A percentile compares a stretch with the other conserved stretches of the same genome.
Evolutionary conservation across 2,329 filamentous ascomycete genomes (phyloP).

Genomic region (Botrytis hyacinthi): DNA sequence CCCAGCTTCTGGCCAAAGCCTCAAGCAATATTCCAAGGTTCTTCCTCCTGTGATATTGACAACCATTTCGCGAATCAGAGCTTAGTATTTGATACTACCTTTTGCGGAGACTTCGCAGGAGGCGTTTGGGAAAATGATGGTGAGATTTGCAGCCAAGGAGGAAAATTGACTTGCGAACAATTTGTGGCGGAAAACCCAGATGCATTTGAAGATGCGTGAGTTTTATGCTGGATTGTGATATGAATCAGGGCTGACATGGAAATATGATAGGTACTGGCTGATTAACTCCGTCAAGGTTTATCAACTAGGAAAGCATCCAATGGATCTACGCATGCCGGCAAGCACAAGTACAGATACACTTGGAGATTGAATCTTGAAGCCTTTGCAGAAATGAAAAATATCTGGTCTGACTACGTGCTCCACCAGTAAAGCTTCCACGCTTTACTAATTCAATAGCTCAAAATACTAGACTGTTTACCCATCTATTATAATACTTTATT

Average conservation of each 20-base stretch:
- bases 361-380: background rate
- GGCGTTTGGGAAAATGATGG: constrained; percentile 47
- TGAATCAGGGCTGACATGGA: accelerated
- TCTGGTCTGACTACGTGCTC: accelerated
- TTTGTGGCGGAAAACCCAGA: constrained; percentile 70
- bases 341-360: background rate
- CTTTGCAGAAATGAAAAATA: accelerated
- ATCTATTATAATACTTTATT: background rate
- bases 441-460: background rate
- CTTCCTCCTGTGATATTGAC: constrained; percentile 63
- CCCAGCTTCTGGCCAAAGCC: constrained; percentile 67
- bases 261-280: constrained; percentile 8
- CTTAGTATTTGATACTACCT: constrained; percentile 77
- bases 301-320: background rate
- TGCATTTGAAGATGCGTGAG: constrained; percentile 67
- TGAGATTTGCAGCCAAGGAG: constrained; percentile 51
- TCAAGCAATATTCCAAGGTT: constrained; percentile 55
- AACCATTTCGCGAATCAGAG: constrained; percentile 68
- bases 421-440: background rate
- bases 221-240: background rate
- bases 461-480: background rate
- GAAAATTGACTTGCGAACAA: constrained; percentile 55
- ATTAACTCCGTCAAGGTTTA: constrained; percentile 17
- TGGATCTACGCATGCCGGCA: background rate
- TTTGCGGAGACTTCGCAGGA: constrained; percentile 86